Evolutionary conservation across 495 filamentous ascomycete species (phyloP).

Genomic region (Aspergillus hancockii): DNA sequence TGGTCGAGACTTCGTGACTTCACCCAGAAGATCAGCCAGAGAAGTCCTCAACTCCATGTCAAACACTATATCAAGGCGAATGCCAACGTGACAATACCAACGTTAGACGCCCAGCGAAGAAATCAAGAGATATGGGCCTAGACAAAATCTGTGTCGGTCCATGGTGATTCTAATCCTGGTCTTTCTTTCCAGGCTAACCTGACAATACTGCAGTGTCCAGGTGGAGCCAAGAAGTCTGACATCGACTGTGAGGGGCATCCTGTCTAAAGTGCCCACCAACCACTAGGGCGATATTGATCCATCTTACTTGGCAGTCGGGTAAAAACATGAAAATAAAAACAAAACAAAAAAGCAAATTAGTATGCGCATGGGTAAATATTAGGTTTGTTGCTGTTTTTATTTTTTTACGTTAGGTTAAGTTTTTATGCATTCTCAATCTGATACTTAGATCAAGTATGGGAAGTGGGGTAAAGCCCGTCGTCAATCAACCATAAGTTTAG

Average conservation of each 20-base stretch:
- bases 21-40: not conserved
- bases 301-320: not conserved
- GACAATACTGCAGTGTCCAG: constrained; percentile 26
- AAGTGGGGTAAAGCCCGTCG: not conserved
- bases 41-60: not conserved
- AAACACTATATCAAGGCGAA: constrained; percentile 3
- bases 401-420: not conserved
- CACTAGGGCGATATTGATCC: constrained; percentile 21
- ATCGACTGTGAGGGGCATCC: constrained; percentile 11
- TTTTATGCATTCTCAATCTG: not conserved
- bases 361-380: not conserved
- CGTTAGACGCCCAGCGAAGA: not conserved
- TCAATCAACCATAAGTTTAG: not conserved
- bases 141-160: constrained; percentile 4
- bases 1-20: not conserved
- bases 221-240: constrained; percentile 18
- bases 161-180: constrained; percentile 1
- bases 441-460: not conserved
- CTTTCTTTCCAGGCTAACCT: constrained; percentile 7
- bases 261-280: constrained; percentile 30
- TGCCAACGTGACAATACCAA: constrained; percentile 7
- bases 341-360: not conserved
- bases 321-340: not conserved
- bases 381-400: not conserved
- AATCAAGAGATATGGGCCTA: not conserved